Percentiles rank a stretch among this genome's conserved stretches.
These are phyloP conservation scores for Hansenula sp. DNA, from an alignment of 1,139 yeast species.

Conservation along the genomic window DNA sequence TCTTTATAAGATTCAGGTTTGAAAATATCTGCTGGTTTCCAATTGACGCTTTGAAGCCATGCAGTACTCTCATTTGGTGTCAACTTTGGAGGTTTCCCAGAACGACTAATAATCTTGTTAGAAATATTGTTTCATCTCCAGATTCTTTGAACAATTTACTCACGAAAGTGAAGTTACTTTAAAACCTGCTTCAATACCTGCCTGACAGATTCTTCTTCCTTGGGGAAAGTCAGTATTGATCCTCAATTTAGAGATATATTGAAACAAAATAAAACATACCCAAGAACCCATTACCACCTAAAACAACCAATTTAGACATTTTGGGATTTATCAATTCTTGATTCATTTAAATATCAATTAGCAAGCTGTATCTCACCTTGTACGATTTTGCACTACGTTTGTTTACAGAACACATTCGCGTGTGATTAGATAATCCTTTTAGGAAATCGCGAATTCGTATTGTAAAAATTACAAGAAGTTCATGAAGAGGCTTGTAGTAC, in stretches of 20 bases:
- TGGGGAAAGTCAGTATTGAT: constrained; percentile 2
- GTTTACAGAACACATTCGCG: not conserved
- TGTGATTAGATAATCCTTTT: too few species aligned
- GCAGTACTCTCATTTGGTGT: constrained; percentile 28
- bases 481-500: too few species aligned
- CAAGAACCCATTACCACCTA: constrained; percentile 86
- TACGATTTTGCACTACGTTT: too few species aligned
- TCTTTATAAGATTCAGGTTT: constrained; percentile 52
- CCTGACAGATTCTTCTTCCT: constrained; percentile 68
- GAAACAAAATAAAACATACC: constrained; percentile 37
- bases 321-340: not conserved
- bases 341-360: too few species aligned
- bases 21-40: constrained; percentile 68
- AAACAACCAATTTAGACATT: constrained; percentile 39
- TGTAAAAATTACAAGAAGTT: too few species aligned
- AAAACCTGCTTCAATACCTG: constrained; percentile 59
- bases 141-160: constrained; percentile 9
- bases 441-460: too few species aligned
- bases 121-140: not conserved
- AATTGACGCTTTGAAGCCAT: constrained; percentile 59
- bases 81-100: constrained; percentile 51
- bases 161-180: constrained; percentile 59
- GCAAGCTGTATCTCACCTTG: too few species aligned
- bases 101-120: constrained; percentile 25
- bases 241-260: too few species aligned